These are phyloP conservation scores for Tubosaeta brunneosetosa DNA, from an alignment of 768 basidiomycete genomes.

Conservation along the genomic window DNA sequence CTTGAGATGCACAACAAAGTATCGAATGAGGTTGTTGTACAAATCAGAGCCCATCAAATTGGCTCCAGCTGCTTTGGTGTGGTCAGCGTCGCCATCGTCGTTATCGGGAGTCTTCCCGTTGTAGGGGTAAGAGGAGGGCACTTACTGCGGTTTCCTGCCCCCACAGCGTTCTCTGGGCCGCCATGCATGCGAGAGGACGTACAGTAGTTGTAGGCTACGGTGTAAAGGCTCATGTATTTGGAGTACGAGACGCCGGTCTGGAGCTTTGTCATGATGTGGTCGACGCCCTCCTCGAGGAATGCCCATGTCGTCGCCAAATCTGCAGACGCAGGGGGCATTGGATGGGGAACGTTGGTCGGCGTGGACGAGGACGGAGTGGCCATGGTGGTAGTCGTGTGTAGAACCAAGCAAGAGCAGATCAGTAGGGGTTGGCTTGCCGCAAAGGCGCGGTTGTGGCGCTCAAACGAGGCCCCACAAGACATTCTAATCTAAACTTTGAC, in stretches of 20 bases:
- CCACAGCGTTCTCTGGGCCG: slow-evolving; percentile 32
- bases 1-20: slow-evolving; percentile 82
- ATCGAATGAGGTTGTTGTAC: slow-evolving; percentile 90
- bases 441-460: slow-evolving; percentile 29
- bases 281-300: slow-evolving; percentile 80
- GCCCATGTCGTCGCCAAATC: slow-evolving; percentile 85
- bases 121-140: slow-evolving; percentile 16
- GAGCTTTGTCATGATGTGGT: slow-evolving; percentile 89
- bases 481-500: slow-evolving; percentile 60
- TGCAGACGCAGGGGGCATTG: slow-evolving; percentile 62
- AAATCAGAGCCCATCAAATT: slow-evolving; percentile 97
- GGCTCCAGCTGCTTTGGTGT: slow-evolving; percentile 62
- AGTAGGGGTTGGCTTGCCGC: slow-evolving; percentile 13
- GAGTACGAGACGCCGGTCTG: slow-evolving; percentile 87
- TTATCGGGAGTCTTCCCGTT: slow-evolving; percentile 24
- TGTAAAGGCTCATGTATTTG: slow-evolving; percentile 85
- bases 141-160: slow-evolving; percentile 54
- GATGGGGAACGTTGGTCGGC: slow-evolving; percentile 30
- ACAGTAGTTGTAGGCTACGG: slow-evolving; percentile 97
- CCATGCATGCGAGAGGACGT: slow-evolving; percentile 80
- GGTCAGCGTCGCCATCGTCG: slow-evolving; percentile 17
- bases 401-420: slow-evolving; percentile 9
- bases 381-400: slow-evolving; percentile 32
- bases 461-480: not conserved
- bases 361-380: slow-evolving; percentile 28